Evolutionary conservation across 192 early-diverging fungal genomes (phyloP).

Genomic region (Backusella liffmaniae): DNA sequence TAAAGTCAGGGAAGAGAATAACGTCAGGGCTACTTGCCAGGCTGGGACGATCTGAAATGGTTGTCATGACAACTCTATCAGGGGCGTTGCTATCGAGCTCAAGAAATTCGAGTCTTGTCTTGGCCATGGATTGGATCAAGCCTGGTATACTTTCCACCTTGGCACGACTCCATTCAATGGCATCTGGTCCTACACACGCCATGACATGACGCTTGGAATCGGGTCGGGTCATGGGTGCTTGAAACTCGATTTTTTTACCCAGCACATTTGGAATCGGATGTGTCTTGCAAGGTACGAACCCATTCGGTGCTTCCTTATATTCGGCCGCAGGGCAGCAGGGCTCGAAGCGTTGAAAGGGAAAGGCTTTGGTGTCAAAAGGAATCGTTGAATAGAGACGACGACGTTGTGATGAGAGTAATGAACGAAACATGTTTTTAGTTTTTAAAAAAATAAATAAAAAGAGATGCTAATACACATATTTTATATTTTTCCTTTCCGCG

Average conservation of each 20-base stretch:
- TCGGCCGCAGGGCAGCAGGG: slow-evolving; percentile 28
- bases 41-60: slow-evolving; percentile 11
- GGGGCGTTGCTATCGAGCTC: background rate
- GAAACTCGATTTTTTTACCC: slow-evolving; percentile 33
- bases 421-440: background rate
- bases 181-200: slow-evolving; percentile 33
- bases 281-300: slow-evolving; percentile 28
- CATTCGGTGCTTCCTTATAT: slow-evolving; percentile 3
- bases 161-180: slow-evolving; percentile 30
- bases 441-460: background rate
- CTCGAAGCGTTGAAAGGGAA: slow-evolving; percentile 32
- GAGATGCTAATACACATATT: background rate
- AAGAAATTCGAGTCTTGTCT: background rate
- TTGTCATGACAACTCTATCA: slow-evolving; percentile 9
- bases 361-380: slow-evolving; percentile 32
- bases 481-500: background rate
- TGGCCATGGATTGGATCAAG: background rate
- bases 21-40: slow-evolving; percentile 15
- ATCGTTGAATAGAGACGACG: slow-evolving; percentile 11
- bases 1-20: slow-evolving; percentile 35
- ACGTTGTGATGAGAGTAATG: background rate
- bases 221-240: slow-evolving; percentile 17
- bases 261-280: slow-evolving; percentile 35
- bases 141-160: slow-evolving; percentile 33
- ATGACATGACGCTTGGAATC: slow-evolving; percentile 28